Evolutionary conservation across 176 grass and related monocot genomes (phyloP).

Genomic region (Elymus sibiricus): DNA sequence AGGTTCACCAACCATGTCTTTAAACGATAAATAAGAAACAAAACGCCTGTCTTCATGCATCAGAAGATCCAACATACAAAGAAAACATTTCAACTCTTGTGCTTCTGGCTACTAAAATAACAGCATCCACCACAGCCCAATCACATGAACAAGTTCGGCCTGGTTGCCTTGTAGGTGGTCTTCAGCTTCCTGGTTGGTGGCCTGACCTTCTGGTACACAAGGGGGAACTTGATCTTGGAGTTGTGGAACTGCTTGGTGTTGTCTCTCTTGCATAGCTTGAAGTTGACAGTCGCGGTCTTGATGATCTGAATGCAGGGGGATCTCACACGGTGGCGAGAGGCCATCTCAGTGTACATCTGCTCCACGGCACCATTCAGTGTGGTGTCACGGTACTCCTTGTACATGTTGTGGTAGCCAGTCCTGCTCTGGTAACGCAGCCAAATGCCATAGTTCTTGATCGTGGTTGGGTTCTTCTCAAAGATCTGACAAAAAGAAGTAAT

Average conservation of each 20-base stretch:
- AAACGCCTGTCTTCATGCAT: not conserved
- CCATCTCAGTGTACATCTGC: constrained; percentile 91
- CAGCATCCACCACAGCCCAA: not conserved
- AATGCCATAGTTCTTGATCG: constrained; percentile 87
- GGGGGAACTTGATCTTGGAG: constrained; percentile 76
- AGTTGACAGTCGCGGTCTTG: constrained; percentile 58
- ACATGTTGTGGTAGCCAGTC: constrained; percentile 90
- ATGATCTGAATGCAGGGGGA: constrained; percentile 77
- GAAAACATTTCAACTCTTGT: not conserved
- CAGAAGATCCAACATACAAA: constrained; percentile 24
- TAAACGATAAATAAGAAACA: constrained; percentile 15
- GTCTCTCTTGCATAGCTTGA: constrained; percentile 75
- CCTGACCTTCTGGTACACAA: constrained; percentile 68
- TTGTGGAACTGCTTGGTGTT: constrained; percentile 93
- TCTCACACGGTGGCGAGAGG: constrained; percentile 79
- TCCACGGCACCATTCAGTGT: constrained; percentile 80
- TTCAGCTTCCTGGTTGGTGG: constrained; percentile 74
- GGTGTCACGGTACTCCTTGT: constrained; percentile 84
- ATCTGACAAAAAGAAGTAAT: constrained; percentile 36
- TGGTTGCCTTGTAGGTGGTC: constrained; percentile 74
- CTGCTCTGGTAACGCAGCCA: constrained; percentile 88
- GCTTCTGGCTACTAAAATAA: not conserved
- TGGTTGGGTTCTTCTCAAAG: constrained; percentile 72
- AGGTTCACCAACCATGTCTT: constrained; percentile 11
- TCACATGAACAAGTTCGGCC: constrained; percentile 77